Percentiles rank a stretch among this genome's conserved stretches.
phyloP scores from a whole-genome alignment of 345 rosid genomes.

The Noccaea caerulescens region DNA sequence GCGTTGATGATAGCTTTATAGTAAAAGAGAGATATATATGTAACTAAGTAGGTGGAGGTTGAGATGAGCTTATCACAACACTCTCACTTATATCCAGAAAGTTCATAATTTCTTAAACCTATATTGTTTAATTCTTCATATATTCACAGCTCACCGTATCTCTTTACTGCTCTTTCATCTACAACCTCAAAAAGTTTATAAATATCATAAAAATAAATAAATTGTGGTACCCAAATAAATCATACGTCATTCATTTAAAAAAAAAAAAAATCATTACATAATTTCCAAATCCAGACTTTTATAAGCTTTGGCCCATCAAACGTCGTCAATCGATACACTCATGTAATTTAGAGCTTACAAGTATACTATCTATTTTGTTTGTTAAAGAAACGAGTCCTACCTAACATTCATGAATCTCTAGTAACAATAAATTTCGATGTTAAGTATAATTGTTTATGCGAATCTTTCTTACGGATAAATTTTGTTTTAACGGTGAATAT shows the following conservation, averaged over 20 bases:
- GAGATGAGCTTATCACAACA: constrained; percentile 38
- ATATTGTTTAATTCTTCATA: background rate
- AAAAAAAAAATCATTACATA: background rate
- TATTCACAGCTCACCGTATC: constrained; percentile 32
- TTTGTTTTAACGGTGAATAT: background rate
- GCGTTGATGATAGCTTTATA: constrained; percentile 28
- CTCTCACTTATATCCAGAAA: constrained; percentile 34
- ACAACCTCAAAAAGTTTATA: background rate
- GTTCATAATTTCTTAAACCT: constrained; percentile 29
- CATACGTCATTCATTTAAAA: background rate
- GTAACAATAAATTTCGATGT: background rate
- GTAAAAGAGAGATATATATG: constrained; percentile 24
- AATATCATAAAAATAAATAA: background rate
- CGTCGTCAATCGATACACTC: constrained; percentile 13
- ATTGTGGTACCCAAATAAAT: constrained; percentile 3
- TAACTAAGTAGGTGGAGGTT: constrained; percentile 40
- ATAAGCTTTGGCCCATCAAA: constrained; percentile 9
- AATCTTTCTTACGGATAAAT: background rate
- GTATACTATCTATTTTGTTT: too few relatives aligned
- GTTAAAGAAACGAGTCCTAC: background rate
- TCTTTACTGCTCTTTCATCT: constrained; percentile 38
- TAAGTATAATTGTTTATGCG: background rate
- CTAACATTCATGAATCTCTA: background rate
- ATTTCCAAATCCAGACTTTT: background rate
- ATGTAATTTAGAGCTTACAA: constrained; percentile 8